phyloP scores from a whole-genome alignment of 176 grass and related monocot genomes.

The Zoysia japonica region DNA sequence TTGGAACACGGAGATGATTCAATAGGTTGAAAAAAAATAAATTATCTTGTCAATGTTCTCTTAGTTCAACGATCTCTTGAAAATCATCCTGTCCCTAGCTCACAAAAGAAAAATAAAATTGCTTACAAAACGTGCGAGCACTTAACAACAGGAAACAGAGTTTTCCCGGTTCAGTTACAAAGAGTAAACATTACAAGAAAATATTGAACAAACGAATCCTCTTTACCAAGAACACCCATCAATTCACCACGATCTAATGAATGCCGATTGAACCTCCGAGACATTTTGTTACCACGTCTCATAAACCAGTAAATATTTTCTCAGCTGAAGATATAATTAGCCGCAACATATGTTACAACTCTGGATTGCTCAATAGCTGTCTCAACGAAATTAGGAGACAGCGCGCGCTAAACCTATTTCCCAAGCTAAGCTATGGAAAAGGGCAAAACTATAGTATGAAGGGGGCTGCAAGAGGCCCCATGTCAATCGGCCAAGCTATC shows the following conservation, averaged over 20 bases:
- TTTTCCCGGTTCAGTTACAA: no score
- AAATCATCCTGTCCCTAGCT: no score
- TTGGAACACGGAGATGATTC: no score
- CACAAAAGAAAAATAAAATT: no score
- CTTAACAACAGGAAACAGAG: no score
- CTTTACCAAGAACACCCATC: not conserved
- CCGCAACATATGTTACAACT: slow-evolving; percentile 74
- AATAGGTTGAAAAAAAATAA: no score
- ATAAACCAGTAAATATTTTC: slow-evolving; percentile 29
- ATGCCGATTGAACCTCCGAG: slow-evolving; percentile 14
- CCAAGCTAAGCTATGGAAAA: slow-evolving; percentile 47
- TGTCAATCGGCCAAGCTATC: slow-evolving; percentile 71
- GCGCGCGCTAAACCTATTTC: slow-evolving; percentile 44
- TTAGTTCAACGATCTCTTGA: no score
- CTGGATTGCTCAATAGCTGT: slow-evolving; percentile 52
- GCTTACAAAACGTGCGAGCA: no score
- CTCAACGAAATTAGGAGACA: slow-evolving; percentile 51
- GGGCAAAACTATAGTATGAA: slow-evolving; percentile 28
- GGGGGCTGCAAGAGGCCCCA: not conserved
- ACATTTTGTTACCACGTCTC: not conserved
- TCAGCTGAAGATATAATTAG: slow-evolving; percentile 57
- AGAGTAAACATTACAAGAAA: no score
- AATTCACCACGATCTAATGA: not conserved
- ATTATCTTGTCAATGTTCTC: no score
- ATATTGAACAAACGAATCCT: not conserved